phyloP scores from a whole-genome alignment of 495 filamentous ascomycete genomes.

The Annulohypoxylon maeteangense region DNA sequence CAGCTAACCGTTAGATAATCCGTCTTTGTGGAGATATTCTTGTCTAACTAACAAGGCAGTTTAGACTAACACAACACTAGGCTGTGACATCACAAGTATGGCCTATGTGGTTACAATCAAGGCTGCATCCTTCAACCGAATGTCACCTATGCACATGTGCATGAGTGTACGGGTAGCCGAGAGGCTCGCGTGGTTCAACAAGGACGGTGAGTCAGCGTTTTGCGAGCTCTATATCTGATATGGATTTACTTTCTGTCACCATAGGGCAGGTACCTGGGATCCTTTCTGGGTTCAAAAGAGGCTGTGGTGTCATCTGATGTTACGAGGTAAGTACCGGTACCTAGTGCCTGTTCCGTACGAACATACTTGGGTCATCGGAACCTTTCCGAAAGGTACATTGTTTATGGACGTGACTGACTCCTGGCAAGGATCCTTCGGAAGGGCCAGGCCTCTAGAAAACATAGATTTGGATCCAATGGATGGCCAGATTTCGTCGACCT shows the following conservation, averaged over 20 bases:
- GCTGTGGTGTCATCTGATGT: background rate
- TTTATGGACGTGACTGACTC: background rate
- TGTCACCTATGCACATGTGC: constrained; percentile 15
- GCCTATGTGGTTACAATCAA: constrained; percentile 6
- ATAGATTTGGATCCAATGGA: background rate
- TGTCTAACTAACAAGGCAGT: constrained; percentile 13
- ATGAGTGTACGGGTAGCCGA: background rate
- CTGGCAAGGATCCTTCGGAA: constrained; percentile 7
- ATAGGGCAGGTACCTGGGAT: background rate
- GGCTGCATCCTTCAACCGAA: constrained; percentile 18
- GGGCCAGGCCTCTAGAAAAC: background rate
- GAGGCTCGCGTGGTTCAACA: background rate
- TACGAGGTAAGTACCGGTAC: background rate
- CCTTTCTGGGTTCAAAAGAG: background rate
- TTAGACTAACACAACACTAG: background rate
- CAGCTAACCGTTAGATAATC: background rate
- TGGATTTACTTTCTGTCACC: background rate
- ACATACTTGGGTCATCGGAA: background rate
- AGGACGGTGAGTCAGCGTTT: background rate
- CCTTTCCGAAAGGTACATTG: background rate
- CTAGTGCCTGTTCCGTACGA: background rate
- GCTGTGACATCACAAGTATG: constrained; percentile 6
- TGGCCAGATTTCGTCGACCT: background rate
- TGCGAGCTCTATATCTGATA: background rate
- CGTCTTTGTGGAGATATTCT: background rate